phyloP scores from a whole-genome alignment of 1,284 basidiomycete species.

The Ustilago bromivora region DNA sequence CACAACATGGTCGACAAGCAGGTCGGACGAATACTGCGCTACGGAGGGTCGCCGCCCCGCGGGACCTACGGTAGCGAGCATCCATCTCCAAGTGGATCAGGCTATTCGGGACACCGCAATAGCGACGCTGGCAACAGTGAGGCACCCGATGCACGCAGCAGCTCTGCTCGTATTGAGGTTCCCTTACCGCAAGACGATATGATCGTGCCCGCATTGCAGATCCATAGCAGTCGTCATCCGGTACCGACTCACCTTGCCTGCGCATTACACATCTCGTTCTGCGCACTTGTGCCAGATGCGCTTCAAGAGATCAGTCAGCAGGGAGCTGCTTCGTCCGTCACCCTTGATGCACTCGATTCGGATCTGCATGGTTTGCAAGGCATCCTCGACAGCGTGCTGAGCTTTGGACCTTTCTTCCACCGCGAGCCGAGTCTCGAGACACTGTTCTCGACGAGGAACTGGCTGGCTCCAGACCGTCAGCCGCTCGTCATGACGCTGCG shows the following conservation, averaged over 20 bases:
- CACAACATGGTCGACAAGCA: conserved; percentile 31
- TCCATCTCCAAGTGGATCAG: conserved; percentile 18
- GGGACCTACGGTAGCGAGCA: conserved; percentile 11
- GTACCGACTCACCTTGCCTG: conserved; percentile 39
- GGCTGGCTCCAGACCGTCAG: conserved; percentile 38
- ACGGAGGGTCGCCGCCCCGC: conserved; percentile 23
- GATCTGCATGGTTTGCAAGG: conserved; percentile 39
- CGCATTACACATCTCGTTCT: conserved; percentile 44
- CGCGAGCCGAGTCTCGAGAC: conserved; percentile 44
- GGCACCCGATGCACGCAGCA: conserved; percentile 5
- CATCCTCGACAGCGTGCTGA: conserved; percentile 43
- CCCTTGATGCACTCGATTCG: conserved; percentile 42
- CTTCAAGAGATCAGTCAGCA: conserved; percentile 46
- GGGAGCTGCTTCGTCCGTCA: conserved; percentile 30
- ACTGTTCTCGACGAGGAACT: conserved; percentile 42
- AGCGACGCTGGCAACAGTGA: conserved; percentile 29
- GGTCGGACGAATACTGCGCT: conserved; percentile 31
- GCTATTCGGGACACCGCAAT: conserved; percentile 21
- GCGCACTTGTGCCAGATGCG: conserved; percentile 48
- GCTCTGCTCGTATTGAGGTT: conserved; percentile 20
- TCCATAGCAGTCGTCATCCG: conserved; percentile 50
- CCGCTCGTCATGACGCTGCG: conserved; percentile 31
- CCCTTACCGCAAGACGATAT: conserved; percentile 44
- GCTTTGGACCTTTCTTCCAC: conserved; percentile 40
- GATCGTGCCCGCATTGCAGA: conserved; percentile 50